Conservation (phyloP, 2,329 filamentous ascomycete genomes). For the Beauveria sp. region DNA sequence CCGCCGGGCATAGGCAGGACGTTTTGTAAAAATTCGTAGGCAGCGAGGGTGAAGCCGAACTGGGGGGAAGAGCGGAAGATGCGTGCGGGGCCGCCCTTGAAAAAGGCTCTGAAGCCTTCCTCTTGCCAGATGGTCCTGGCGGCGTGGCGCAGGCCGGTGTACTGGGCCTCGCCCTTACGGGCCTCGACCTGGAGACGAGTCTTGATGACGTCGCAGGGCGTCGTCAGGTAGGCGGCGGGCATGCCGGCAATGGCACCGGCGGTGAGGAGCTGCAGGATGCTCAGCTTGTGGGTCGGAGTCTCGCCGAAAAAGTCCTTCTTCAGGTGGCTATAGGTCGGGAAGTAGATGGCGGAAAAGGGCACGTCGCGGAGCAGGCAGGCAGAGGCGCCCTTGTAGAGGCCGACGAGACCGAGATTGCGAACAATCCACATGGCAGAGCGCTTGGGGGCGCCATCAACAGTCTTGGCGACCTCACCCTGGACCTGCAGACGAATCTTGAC, state of each 20-base stretch:
- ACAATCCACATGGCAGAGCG: slow-evolving; percentile 98
- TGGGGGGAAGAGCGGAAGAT: slow-evolving; percentile 93
- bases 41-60: slow-evolving; percentile 94
- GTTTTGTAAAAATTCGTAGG: slow-evolving; percentile 86
- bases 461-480: slow-evolving; percentile 91
- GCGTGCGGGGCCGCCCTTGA: slow-evolving; percentile 95
- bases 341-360: slow-evolving; percentile 98
- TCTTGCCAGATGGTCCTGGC: slow-evolving; percentile 78
- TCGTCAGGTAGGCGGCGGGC: slow-evolving; percentile 90
- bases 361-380: slow-evolving; percentile 94
- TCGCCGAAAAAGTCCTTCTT: slow-evolving; percentile 95
- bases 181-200: slow-evolving; percentile 96
- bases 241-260: slow-evolving; percentile 92
- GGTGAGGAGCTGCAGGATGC: slow-evolving; percentile 82
- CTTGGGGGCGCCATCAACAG: slow-evolving; percentile 70
- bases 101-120: slow-evolving; percentile 94
- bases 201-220: slow-evolving; percentile 98
- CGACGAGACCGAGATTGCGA: slow-evolving; percentile 84
- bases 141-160: slow-evolving; percentile 80
- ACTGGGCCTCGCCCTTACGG: slow-evolving; percentile 84
- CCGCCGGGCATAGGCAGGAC: slow-evolving; percentile 70
- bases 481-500: slow-evolving; percentile 98
- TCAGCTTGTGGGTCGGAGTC: slow-evolving; percentile 75
- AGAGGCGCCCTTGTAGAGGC: slow-evolving; percentile 92
- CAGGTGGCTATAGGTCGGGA: slow-evolving; percentile 90